A percentile compares a stretch with the other conserved stretches of the same genome.
phyloP scores from a whole-genome alignment of 805 yeast species.

The Barnettozyma wickerhamii region DNA sequence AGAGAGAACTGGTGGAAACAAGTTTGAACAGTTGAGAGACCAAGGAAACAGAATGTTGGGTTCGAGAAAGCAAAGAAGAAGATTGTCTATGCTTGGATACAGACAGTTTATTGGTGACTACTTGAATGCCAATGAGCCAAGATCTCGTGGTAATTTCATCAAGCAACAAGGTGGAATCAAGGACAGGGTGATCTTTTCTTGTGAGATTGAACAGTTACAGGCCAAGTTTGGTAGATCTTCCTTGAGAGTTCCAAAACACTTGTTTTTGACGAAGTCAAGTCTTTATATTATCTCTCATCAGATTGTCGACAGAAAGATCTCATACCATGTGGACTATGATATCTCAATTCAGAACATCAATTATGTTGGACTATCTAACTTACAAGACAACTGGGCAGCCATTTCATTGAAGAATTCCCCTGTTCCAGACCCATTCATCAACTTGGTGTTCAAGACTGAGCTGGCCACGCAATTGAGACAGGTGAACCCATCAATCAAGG shows the following conservation, averaged over 20 bases:
- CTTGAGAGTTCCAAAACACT: slow-evolving; percentile 65
- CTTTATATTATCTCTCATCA: slow-evolving; percentile 73
- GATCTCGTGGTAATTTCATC: slow-evolving; percentile 73
- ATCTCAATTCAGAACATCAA: slow-evolving; percentile 57
- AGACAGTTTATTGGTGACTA: slow-evolving; percentile 95
- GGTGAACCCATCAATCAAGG: slow-evolving; percentile 50
- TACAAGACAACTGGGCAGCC: slow-evolving; percentile 94
- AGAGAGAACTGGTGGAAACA: slow-evolving; percentile 72
- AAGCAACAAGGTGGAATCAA: slow-evolving; percentile 63
- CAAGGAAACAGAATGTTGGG: slow-evolving; percentile 68
- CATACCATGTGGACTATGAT: slow-evolving; percentile 57
- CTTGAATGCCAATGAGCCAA: slow-evolving; percentile 73
- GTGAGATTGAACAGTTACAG: slow-evolving; percentile 73
- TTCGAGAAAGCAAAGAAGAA: slow-evolving; percentile 82
- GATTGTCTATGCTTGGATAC: slow-evolving; percentile 81
- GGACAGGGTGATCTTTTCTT: slow-evolving; percentile 72
- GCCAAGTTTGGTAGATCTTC: slow-evolving; percentile 94
- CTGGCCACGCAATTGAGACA: slow-evolving; percentile 69
- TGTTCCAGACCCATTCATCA: slow-evolving; percentile 76
- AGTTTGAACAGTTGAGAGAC: slow-evolving; percentile 81
- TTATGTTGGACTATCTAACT: slow-evolving; percentile 62
- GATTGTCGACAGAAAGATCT: slow-evolving; percentile 56
- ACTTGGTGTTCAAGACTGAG: slow-evolving; percentile 86
- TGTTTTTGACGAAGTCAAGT: slow-evolving; percentile 58
- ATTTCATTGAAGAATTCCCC: slow-evolving; percentile 30